phyloP scores from a whole-genome alignment of 1,139 yeast species.

The Nakaseomyces delphensis region DNA sequence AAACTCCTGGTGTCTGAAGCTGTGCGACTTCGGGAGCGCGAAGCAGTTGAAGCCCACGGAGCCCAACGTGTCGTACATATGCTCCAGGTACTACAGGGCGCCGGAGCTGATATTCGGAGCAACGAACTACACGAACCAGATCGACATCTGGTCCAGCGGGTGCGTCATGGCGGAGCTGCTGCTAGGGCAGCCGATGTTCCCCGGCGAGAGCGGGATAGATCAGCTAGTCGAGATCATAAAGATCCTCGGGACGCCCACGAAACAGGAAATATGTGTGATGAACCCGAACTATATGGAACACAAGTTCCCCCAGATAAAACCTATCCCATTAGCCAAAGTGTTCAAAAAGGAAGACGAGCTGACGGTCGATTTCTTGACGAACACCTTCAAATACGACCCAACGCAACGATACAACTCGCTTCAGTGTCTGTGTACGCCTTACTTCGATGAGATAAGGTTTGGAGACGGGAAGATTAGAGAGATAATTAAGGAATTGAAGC shows the following conservation, averaged over 20 bases:
- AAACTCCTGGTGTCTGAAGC: constrained; percentile 67
- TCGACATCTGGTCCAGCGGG: constrained; percentile 96
- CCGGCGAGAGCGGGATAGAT: constrained; percentile 96
- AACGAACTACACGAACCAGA: constrained; percentile 88
- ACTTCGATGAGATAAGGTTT: constrained; percentile 28
- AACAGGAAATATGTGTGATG: constrained; percentile 89
- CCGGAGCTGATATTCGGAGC: constrained; percentile 91
- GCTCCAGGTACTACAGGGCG: constrained; percentile 93
- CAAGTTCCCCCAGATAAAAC: constrained; percentile 90
- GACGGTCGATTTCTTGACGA: constrained; percentile 28
- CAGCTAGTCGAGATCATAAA: constrained; percentile 95
- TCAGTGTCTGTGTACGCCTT: constrained; percentile 28
- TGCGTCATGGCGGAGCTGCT: constrained; percentile 97
- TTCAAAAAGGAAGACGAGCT: constrained; percentile 46
- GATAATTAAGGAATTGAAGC: constrained; percentile 10
- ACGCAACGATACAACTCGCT: constrained; percentile 28
- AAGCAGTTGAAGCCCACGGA: constrained; percentile 81
- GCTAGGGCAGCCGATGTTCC: constrained; percentile 92
- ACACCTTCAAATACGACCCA: constrained; percentile 30
- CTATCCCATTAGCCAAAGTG: constrained; percentile 80
- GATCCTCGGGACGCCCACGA: constrained; percentile 88
- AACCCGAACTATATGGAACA: constrained; percentile 97
- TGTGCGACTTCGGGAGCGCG: constrained; percentile 99
- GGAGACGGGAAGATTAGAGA: constrained; percentile 20
- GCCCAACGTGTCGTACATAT: constrained; percentile 91